Conservation (phyloP, 441 rosid genomes). For the Omphalea diandra region DNA sequence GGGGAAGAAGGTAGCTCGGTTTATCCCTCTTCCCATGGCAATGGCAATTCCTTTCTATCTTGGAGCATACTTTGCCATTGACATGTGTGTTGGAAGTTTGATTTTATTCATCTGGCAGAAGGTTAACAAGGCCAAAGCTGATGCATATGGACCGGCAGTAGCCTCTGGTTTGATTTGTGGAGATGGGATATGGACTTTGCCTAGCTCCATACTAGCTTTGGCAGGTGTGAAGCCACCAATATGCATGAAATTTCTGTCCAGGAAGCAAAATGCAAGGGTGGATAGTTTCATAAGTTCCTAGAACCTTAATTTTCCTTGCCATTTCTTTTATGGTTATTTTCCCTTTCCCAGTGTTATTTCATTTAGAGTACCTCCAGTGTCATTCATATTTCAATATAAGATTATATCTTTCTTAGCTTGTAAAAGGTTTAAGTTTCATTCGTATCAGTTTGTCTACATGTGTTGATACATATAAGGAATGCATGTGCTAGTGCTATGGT, state of each 20-base stretch:
- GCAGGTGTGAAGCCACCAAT: slow-evolving; percentile 71
- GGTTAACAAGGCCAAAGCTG: slow-evolving; percentile 59
- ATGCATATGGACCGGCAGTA: slow-evolving; percentile 71
- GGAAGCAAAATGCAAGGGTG: slow-evolving; percentile 24
- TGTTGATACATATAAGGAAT: too few species aligned
- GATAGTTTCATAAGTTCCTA: slow-evolving; percentile 21
- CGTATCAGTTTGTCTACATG: too few species aligned
- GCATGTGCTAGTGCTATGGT: too few species aligned
- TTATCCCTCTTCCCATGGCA: slow-evolving; percentile 74
- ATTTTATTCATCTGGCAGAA: slow-evolving; percentile 72
- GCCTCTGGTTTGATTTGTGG: slow-evolving; percentile 94
- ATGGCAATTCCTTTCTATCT: slow-evolving; percentile 91
- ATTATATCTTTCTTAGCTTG: too few species aligned
- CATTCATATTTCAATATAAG: too few species aligned
- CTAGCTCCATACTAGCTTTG: slow-evolving; percentile 70
- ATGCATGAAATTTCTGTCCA: slow-evolving; percentile 88
- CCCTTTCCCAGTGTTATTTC: too few species aligned
- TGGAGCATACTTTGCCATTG: slow-evolving; percentile 76
- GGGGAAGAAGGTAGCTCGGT: slow-evolving; percentile 42
- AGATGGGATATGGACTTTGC: slow-evolving; percentile 84
- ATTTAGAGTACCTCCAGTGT: too few species aligned
- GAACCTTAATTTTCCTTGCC: slow-evolving; percentile 3
- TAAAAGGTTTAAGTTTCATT: too few species aligned
- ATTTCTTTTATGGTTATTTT: too few species aligned
- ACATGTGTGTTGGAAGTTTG: slow-evolving; percentile 84